These are phyloP conservation scores for Leccinum huronense DNA, from an alignment of 1,284 basidiomycete species.

Conservation along the genomic window DNA sequence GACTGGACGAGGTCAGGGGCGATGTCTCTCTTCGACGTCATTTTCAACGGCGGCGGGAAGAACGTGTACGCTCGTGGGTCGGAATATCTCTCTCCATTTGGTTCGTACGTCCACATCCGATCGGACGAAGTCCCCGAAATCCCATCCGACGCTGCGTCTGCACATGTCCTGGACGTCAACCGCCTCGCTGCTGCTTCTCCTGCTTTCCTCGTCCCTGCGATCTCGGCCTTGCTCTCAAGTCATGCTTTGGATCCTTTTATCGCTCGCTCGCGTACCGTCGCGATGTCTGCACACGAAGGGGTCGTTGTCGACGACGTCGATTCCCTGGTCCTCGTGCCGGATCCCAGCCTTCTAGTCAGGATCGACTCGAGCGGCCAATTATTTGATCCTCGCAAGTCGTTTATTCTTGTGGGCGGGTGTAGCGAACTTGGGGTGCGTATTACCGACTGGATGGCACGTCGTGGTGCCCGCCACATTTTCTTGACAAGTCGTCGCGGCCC, in stretches of 20 bases:
- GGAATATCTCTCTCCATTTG: slow-evolving; percentile 28
- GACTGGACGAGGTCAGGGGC: slow-evolving; percentile 19
- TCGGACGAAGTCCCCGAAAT: slow-evolving; percentile 19
- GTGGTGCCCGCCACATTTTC: slow-evolving; percentile 33
- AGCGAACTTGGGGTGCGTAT: slow-evolving; percentile 35
- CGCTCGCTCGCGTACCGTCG: slow-evolving; percentile 11
- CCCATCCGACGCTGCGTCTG: slow-evolving; percentile 19
- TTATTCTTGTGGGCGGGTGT: slow-evolving; percentile 33
- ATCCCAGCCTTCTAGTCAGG: slow-evolving; percentile 7
- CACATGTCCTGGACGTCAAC: slow-evolving; percentile 21
- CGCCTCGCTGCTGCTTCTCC: slow-evolving; percentile 20
- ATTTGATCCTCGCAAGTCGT: slow-evolving; percentile 34
- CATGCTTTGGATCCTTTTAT: slow-evolving; percentile 21
- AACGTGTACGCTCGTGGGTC: slow-evolving; percentile 19
- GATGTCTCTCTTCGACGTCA: slow-evolving; percentile 23
- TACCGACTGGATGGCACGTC: slow-evolving; percentile 33
- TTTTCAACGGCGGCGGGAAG: slow-evolving; percentile 29
- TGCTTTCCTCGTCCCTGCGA: slow-evolving; percentile 14
- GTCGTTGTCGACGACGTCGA: slow-evolving; percentile 1
- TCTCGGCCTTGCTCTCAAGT: slow-evolving; percentile 17
- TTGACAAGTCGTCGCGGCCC: slow-evolving; percentile 35
- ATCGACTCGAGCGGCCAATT: slow-evolving; percentile 30
- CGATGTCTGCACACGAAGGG: slow-evolving; percentile 15
- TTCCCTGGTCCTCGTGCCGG: slow-evolving; percentile 21
- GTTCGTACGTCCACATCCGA: slow-evolving; percentile 28